Conservation (phyloP, 371 early-diverging fungal genomes). For the Apophysomyces trapeziformis region DNA sequence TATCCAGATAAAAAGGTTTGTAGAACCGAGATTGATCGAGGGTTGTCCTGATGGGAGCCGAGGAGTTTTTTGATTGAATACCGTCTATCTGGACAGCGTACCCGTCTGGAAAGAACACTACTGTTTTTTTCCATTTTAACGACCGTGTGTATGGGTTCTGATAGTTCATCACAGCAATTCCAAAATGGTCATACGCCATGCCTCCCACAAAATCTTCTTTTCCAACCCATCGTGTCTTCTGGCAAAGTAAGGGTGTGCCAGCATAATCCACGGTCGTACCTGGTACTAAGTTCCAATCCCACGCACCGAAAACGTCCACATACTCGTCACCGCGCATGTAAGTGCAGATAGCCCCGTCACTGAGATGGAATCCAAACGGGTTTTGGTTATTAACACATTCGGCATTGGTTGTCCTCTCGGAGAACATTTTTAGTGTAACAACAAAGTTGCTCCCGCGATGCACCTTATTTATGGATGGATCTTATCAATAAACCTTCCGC, state of each 20-base stretch:
- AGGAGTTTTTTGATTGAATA: slow-evolving; percentile 17
- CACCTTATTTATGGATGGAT: slow-evolving; percentile 6
- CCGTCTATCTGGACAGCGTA: slow-evolving; percentile 36
- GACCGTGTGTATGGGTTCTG: slow-evolving; percentile 28
- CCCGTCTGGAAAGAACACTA: slow-evolving; percentile 32
- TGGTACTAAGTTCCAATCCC: slow-evolving; percentile 39
- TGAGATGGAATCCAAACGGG: slow-evolving; percentile 31
- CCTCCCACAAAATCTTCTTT: slow-evolving; percentile 30
- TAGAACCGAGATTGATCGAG: slow-evolving; percentile 35
- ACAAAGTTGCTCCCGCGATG: slow-evolving; percentile 34
- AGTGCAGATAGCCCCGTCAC: slow-evolving; percentile 35
- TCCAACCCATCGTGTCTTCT: slow-evolving; percentile 17
- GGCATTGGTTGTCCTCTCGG: slow-evolving; percentile 34
- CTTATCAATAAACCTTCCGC: not conserved
- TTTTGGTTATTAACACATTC: slow-evolving; percentile 41
- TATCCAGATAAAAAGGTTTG: slow-evolving; percentile 26
- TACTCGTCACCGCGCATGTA: slow-evolving; percentile 42
- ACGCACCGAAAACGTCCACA: slow-evolving; percentile 31
- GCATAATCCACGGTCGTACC: slow-evolving; percentile 31
- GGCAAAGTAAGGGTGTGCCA: slow-evolving; percentile 24
- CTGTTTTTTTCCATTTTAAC: slow-evolving; percentile 33
- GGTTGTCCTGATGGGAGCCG: slow-evolving; percentile 27
- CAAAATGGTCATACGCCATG: slow-evolving; percentile 27
- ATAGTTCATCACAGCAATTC: slow-evolving; percentile 34
- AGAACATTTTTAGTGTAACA: slow-evolving; percentile 41